These are phyloP conservation scores for Taphrina communis DNA, from an alignment of 1,139 yeast species.

Conservation along the genomic window DNA sequence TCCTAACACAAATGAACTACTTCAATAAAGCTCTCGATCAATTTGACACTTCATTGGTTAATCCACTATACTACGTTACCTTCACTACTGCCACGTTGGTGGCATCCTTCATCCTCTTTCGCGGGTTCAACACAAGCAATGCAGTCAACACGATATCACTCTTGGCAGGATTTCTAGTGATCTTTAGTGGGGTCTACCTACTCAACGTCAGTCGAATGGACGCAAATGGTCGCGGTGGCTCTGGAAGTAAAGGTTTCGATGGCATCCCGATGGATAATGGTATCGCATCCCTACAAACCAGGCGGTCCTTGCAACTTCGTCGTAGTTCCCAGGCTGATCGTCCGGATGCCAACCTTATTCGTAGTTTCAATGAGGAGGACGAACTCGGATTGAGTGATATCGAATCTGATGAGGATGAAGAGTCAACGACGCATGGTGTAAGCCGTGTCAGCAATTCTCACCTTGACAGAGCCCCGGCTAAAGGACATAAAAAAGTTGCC, in stretches of 20 bases:
- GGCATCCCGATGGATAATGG: slow-evolving; percentile 86
- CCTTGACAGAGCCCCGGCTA: neutral
- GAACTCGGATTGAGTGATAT: slow-evolving; percentile 30
- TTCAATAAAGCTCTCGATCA: slow-evolving; percentile 93
- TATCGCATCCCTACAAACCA: slow-evolving; percentile 78
- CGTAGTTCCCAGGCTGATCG: slow-evolving; percentile 48
- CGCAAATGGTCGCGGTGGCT: slow-evolving; percentile 52
- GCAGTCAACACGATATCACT: slow-evolving; percentile 83
- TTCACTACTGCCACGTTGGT: slow-evolving; percentile 86
- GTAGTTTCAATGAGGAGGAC: slow-evolving; percentile 16
- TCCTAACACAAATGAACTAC: slow-evolving; percentile 89
- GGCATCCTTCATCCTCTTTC: slow-evolving; percentile 84
- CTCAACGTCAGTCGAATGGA: slow-evolving; percentile 56
- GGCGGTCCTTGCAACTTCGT: slow-evolving; percentile 58
- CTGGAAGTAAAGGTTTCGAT: slow-evolving; percentile 65
- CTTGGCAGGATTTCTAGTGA: slow-evolving; percentile 82
- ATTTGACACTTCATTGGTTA: slow-evolving; percentile 89
- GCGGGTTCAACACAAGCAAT: slow-evolving; percentile 84
- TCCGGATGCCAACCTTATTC: slow-evolving; percentile 34
- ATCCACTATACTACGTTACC: slow-evolving; percentile 88
- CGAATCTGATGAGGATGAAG: slow-evolving; percentile 34
- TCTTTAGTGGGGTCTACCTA: slow-evolving; percentile 84
- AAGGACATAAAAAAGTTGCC: slow-evolving; percentile 29
- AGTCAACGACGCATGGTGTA: neutral
- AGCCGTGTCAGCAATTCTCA: slow-evolving; percentile 12